phyloP scores from a whole-genome alignment of 2,329 filamentous ascomycete genomes.

The Sclerotiophoma versabilis region DNA sequence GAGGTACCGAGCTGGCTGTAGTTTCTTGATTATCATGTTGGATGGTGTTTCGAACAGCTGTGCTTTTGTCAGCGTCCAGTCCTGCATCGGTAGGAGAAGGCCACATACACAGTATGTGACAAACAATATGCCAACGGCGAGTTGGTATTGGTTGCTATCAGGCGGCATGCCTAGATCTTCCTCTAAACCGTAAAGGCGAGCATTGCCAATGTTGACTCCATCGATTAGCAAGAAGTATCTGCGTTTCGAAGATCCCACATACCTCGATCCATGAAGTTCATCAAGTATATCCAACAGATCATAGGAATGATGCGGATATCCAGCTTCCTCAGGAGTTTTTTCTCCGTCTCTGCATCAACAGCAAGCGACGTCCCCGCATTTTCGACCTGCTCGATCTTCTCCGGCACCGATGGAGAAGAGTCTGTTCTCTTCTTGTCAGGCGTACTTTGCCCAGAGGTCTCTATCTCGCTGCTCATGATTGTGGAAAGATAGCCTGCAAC shows the following conservation, averaged over 20 bases:
- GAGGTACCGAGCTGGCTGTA: constrained; percentile 35
- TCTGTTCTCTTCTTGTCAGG: constrained; percentile 19
- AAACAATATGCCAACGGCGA: constrained; percentile 34
- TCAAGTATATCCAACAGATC: constrained; percentile 63
- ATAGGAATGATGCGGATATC: constrained; percentile 59
- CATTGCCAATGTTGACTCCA: constrained; percentile 51
- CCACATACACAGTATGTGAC: constrained; percentile 36
- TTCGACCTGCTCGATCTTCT: constrained; percentile 24
- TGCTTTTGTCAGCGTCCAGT: constrained; percentile 35
- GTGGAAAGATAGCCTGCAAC: too few relatives aligned
- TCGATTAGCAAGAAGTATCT: not conserved
- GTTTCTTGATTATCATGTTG: constrained; percentile 57
- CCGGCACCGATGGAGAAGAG: constrained; percentile 18
- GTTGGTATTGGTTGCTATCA: constrained; percentile 29
- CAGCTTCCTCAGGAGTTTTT: constrained; percentile 56
- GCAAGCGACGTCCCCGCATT: constrained; percentile 8
- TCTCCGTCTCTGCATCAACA: constrained; percentile 56
- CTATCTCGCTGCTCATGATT: constrained; percentile 3
- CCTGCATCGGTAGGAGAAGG: not conserved
- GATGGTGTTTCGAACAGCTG: constrained; percentile 56
- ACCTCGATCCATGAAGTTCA: constrained; percentile 57
- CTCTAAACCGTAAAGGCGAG: constrained; percentile 34
- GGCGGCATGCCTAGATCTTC: constrained; percentile 26
- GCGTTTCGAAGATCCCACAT: not conserved
- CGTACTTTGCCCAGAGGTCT: not conserved